phyloP scores from a whole-genome alignment of 352 stramenopile genomes.

The Pythium angustatum region DNA sequence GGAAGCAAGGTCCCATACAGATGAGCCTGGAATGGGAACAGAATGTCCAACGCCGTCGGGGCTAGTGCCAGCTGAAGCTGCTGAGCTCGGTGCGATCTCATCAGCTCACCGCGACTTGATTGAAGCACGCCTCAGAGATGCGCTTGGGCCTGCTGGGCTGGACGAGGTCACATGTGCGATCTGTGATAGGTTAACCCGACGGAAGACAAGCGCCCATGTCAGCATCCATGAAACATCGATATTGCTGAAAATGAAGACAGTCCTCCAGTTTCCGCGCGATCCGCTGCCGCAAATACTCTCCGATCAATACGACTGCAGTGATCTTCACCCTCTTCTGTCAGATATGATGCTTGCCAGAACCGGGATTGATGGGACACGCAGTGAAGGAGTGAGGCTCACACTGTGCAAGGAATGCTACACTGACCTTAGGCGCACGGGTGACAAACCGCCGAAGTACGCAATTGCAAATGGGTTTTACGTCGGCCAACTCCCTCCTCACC shows the following conservation, averaged over 20 bases:
- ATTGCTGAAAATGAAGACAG: conserved; percentile 1
- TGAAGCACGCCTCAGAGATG: conserved; percentile 1
- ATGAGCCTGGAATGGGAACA: background rate
- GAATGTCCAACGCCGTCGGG: background rate
- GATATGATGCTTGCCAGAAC: background rate
- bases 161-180: conserved; percentile 4
- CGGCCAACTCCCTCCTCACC: conserved; percentile 10
- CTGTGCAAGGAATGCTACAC: background rate
- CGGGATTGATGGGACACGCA: background rate
- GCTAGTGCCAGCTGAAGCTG: background rate
- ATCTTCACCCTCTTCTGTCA: conserved; percentile 2
- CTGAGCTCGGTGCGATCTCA: background rate
- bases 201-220: background rate
- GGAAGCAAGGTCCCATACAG: background rate
- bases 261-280: conserved; percentile 6
- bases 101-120: background rate
- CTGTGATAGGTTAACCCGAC: background rate
- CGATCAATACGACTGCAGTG: conserved; percentile 7
- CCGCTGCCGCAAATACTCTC: background rate
- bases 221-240: conserved; percentile 1
- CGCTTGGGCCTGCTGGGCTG: background rate
- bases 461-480: conserved; percentile 34
- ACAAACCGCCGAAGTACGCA: conserved; percentile 21
- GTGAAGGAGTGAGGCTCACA: background rate
- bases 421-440: background rate